Conservation (phyloP, 2,329 filamentous ascomycete species). For the Fusarium camptoceras region DNA sequence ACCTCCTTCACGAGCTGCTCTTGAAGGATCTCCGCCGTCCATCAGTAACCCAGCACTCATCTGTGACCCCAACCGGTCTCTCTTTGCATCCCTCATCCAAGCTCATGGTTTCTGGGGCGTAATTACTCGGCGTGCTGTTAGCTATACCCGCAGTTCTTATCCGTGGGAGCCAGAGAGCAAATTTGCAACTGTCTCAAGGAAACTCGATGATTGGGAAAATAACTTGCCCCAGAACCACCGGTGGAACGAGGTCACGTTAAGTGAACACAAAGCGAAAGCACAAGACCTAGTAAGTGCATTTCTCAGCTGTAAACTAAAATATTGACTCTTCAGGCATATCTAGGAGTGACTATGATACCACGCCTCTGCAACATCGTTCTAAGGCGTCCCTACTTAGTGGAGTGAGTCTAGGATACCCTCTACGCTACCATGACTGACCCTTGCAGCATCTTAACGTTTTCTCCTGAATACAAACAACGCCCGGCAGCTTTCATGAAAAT, state of each 20-base stretch:
- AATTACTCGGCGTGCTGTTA: constrained; percentile 62
- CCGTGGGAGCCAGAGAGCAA: constrained; percentile 63
- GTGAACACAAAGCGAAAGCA: constrained; percentile 59
- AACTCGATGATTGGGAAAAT: constrained; percentile 62
- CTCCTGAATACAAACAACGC: constrained; percentile 53
- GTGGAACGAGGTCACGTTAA: constrained; percentile 59
- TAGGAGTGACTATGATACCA: constrained; percentile 66
- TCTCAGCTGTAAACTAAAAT: neutral
- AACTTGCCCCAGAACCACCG: constrained; percentile 60
- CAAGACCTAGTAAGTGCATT: constrained; percentile 60
- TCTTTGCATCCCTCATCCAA: constrained; percentile 68
- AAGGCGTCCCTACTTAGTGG: constrained; percentile 64
- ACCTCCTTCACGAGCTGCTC: constrained; percentile 63
- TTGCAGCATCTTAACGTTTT: constrained; percentile 58
- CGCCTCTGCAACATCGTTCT: constrained; percentile 68
- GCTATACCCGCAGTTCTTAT: constrained; percentile 55
- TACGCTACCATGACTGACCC: neutral
- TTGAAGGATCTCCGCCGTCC: constrained; percentile 65
- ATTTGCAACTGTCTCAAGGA: constrained; percentile 58
- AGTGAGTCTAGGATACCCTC: constrained; percentile 52
- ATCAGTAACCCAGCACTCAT: constrained; percentile 59
- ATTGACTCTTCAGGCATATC: constrained; percentile 59
- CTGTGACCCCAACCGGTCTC: constrained; percentile 58
- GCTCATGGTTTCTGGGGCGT: constrained; percentile 66
- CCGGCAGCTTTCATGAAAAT: constrained; percentile 58